A percentile compares a stretch with the other conserved stretches of the same genome.
Conservation (phyloP, 169 alveolate species). For the Babesia bigemina region DNA sequence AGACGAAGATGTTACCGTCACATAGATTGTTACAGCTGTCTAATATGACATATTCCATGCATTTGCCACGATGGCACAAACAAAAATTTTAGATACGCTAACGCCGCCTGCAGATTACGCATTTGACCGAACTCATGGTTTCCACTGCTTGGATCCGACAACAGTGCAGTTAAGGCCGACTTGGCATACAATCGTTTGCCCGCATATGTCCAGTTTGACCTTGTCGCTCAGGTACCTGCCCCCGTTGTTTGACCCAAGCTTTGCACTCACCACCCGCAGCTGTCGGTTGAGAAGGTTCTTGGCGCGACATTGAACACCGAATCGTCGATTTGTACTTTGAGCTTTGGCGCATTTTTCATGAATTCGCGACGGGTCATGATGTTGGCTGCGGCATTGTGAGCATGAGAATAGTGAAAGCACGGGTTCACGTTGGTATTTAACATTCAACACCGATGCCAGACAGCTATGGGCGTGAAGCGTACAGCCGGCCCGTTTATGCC, state of each 20-base stretch:
- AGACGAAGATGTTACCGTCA: background rate
- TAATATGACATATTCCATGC: background rate
- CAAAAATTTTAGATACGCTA: too few species aligned
- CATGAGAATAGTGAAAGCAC: background rate
- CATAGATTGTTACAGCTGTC: background rate
- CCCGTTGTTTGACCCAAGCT: background rate
- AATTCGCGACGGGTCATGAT: conserved; percentile 72
- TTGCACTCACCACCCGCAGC: conserved; percentile 75
- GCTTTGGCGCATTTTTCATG: conserved; percentile 61
- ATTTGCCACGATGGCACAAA: too few species aligned
- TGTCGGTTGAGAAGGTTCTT: conserved; percentile 73
- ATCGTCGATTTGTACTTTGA: conserved; percentile 62
- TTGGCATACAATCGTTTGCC: conserved; percentile 71
- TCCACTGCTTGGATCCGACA: conserved; percentile 31
- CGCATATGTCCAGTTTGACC: conserved; percentile 66
- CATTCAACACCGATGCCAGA: too few species aligned
- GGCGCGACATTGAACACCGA: conserved; percentile 40
- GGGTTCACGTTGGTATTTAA: too few species aligned
- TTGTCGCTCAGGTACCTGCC: conserved; percentile 71
- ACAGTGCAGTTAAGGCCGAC: conserved; percentile 78
- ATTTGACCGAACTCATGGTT: background rate
- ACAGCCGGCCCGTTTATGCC: too few species aligned
- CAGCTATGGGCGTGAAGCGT: too few species aligned
- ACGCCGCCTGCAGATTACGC: too few species aligned
- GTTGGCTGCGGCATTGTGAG: conserved; percentile 45